Evolutionary conservation across 2,329 filamentous ascomycete species (phyloP).

Genomic region (Aspergillus ibericus): DNA sequence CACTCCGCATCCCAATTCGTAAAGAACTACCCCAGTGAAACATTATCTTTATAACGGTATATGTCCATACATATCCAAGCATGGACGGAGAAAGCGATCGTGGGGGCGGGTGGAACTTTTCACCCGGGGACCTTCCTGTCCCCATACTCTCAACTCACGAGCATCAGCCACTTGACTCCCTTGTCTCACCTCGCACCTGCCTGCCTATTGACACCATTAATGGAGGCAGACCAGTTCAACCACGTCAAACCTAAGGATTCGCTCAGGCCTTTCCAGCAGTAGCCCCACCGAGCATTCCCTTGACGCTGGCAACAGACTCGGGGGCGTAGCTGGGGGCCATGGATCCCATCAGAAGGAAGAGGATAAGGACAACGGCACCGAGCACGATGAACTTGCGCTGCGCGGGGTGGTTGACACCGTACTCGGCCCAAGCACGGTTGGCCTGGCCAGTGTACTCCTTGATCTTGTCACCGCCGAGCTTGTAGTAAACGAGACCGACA

Average conservation of each 20-base stretch:
- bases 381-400: slow-evolving; percentile 77
- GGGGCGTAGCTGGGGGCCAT: slow-evolving; percentile 57
- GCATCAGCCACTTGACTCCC: neutral
- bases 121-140: neutral
- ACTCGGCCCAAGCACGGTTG: slow-evolving; percentile 79
- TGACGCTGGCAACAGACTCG: slow-evolving; percentile 34
- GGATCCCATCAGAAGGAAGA: slow-evolving; percentile 66
- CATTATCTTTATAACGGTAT: slow-evolving; percentile 19
- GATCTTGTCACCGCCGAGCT: slow-evolving; percentile 73
- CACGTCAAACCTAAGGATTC: neutral
- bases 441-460: slow-evolving; percentile 74
- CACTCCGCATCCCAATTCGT: slow-evolving; percentile 7
- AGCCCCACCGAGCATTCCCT: slow-evolving; percentile 38
- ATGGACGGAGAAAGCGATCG: neutral
- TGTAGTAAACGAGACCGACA: slow-evolving; percentile 65
- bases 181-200: neutral
- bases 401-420: slow-evolving; percentile 73
- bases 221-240: neutral
- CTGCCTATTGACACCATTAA: neutral
- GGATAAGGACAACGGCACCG: slow-evolving; percentile 62
- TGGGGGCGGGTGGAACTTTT: slow-evolving; percentile 1
- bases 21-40: slow-evolving; percentile 9
- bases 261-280: slow-evolving; percentile 34
- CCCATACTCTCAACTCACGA: neutral
- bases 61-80: slow-evolving; percentile 10